Base-by-base conservation (phyloP, 306 rosid species). In the Ceratonia siliqua region DNA sequence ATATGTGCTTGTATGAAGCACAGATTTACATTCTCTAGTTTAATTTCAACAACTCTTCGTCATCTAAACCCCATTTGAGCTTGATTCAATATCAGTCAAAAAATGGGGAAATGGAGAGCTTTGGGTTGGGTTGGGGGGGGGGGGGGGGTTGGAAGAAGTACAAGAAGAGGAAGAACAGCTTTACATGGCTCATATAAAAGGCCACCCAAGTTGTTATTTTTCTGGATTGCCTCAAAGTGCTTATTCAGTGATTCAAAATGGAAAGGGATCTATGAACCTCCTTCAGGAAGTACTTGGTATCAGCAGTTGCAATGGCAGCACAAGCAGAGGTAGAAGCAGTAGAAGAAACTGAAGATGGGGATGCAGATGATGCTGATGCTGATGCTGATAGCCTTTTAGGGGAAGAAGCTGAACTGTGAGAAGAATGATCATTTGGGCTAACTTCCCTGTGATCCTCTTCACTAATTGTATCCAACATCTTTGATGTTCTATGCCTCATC, bases 381-480 rank as follows among this genome's bases (percentile, higher is more conserved):
- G 64, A 4, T 27, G 81, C 3, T 18, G 68, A 32, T 14, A 77
- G 62, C 36, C 13, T 32, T 75, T 82, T 82, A 21, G 73, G 20
- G 1, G 73, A 39, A 45, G 82, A 74, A 36, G 61, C 38, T 35
- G 82, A 57, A 52, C 50, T 69, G 62, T 56, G 32, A 62, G 53
- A 68, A 75, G 2, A 2, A 17, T 59, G 25, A 59, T 80, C 80
- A 46, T 3, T 77, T 6, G 71, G 15, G 78, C 46, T 48, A 30
- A 74, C 39, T 38, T 93, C 98, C 81, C 84, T 88, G 55, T 36
- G 68, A 42, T 89, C 98, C 50, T 94, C 98, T 86, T 94, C 97
- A 11, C 52, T 81, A 30, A 94, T 94, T 18, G 98, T 94, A 43
- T 94, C 98, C 86, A 94, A 39, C 91, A 90, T 92, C 79, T 91